Percentiles rank a stretch among this genome's conserved stretches.
Evolutionary conservation across 2,329 filamentous ascomycete genomes (phyloP).

Genomic region (Talaromyces atroroseus): DNA sequence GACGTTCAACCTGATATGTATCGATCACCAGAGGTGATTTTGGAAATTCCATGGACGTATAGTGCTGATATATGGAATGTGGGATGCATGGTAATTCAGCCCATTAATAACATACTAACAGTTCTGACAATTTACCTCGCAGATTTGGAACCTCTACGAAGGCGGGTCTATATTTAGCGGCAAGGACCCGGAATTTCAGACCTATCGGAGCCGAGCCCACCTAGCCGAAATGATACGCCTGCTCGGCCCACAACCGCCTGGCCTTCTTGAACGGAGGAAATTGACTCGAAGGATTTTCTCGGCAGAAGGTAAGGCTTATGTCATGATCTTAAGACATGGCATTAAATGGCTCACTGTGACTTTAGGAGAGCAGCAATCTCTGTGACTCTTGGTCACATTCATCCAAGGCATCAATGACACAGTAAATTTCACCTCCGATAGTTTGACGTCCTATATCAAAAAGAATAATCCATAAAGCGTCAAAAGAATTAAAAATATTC

Average conservation of each 20-base stretch:
- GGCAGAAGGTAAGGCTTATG: background rate
- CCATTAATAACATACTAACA: background rate
- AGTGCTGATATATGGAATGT: constrained; percentile 51
- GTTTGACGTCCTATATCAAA: constrained; percentile 12
- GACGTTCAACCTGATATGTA: constrained; percentile 30
- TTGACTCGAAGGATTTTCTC: constrained; percentile 5
- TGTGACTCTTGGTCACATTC: constrained; percentile 18
- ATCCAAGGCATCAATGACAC: constrained; percentile 20
- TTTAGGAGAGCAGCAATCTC: constrained; percentile 10
- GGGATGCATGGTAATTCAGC: constrained; percentile 44
- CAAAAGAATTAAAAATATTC: background rate
- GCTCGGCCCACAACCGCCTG: constrained; percentile 39
- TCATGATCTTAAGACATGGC: no score
- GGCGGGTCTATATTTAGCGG: constrained; percentile 42
- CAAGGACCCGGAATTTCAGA: constrained; percentile 33
- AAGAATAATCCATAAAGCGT: background rate
- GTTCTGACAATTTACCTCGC: background rate
- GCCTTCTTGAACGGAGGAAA: constrained; percentile 29
- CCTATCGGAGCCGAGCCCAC: constrained; percentile 42
- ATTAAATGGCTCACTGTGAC: background rate
- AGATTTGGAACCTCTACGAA: constrained; percentile 50
- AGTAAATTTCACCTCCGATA: constrained; percentile 12
- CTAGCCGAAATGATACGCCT: constrained; percentile 46
- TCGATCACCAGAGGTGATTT: constrained; percentile 42
- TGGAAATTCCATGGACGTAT: constrained; percentile 43